Base-by-base conservation (phyloP, 108 stramenopile species). In the Fragilaria crotonensis region DNA sequence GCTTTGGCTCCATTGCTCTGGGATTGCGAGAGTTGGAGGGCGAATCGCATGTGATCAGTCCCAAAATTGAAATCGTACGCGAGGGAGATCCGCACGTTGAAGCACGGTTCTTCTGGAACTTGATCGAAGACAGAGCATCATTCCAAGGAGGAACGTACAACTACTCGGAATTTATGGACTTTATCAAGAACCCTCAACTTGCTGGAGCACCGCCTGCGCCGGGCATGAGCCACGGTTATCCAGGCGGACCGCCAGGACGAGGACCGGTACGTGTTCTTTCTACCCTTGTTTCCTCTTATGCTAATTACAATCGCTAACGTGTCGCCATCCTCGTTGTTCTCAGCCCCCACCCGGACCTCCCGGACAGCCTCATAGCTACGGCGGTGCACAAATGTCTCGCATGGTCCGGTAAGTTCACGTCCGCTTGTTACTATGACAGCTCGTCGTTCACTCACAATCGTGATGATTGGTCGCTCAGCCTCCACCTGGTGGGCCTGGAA, bases 111-210 rank as follows among this genome's bases (percentile, higher is more conserved):
- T 92, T 81, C 63, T 94, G 93, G 90, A 78, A 87, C 68, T 71
- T 98, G 54, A 84, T 98, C 2, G 97, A 98, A 79, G 97, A 98
- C 71, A 70, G 93, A 45, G 95, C 96, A 41, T 79, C 86, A 4
- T 97, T 96, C 75, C 77, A 81, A 28, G 95, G 95, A 18, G 97
- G 97, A 3, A 89, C 95, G 1, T 90, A 78, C 69, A 85, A 77
- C 49, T 97, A 97, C 63, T 66, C 74, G 28, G 96, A 97, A 62
- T 97, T 88, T 66, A 83, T 97, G 79, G 50, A 66, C 36, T 79
- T 82, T 61, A 81, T 88, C 11, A 66, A 80, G 32, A 70, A 66
- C 44, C 57, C 66, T 29, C 59, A 66, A 23, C 59, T 60, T 9
- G 62, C 57, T 0, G 57, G 62, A 23, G 64, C 70, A 18, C 65